phyloP scores from a whole-genome alignment of 768 basidiomycete genomes.

The Boletus insuetus region DNA sequence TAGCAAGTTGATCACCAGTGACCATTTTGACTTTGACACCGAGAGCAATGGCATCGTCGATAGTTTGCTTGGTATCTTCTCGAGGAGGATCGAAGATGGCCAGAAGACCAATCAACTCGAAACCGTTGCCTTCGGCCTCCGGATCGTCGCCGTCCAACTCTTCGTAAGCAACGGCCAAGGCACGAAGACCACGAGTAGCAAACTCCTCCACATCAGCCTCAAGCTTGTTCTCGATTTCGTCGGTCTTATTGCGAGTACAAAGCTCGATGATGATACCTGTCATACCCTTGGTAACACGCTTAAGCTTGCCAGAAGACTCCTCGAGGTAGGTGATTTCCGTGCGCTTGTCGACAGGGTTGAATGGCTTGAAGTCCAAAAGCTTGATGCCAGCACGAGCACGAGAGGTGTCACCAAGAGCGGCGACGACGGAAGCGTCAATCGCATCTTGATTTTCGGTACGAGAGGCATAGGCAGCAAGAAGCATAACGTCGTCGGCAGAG shows the following conservation, averaged over 20 bases:
- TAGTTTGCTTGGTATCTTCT: slow-evolving; percentile 98
- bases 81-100: slow-evolving; percentile 98
- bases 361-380: slow-evolving; percentile 98
- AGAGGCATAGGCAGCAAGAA: slow-evolving; percentile 92
- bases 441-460: slow-evolving; percentile 99
- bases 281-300: slow-evolving; percentile 99
- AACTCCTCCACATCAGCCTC: slow-evolving; percentile 97
- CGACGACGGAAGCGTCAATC: slow-evolving; percentile 86
- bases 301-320: slow-evolving; percentile 90
- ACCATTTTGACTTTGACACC: slow-evolving; percentile 99
- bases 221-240: slow-evolving; percentile 85
- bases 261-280: slow-evolving; percentile 98
- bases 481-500: slow-evolving; percentile 86
- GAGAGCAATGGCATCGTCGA: slow-evolving; percentile 93
- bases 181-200: slow-evolving; percentile 91
- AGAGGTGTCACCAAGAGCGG: slow-evolving; percentile 65
- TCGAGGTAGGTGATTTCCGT: slow-evolving; percentile 98
- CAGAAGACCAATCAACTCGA: slow-evolving; percentile 95
- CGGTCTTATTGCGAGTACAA: slow-evolving; percentile 96
- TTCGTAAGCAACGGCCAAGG: slow-evolving; percentile 94
- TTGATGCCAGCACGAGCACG: slow-evolving; percentile 91
- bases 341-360: slow-evolving; percentile 99
- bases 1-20: slow-evolving; percentile 99
- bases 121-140: slow-evolving; percentile 92
- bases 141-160: slow-evolving; percentile 81